These are phyloP conservation scores for Santalum album DNA, from an alignment of 164 flowering plant species.

Conservation along the genomic window DNA sequence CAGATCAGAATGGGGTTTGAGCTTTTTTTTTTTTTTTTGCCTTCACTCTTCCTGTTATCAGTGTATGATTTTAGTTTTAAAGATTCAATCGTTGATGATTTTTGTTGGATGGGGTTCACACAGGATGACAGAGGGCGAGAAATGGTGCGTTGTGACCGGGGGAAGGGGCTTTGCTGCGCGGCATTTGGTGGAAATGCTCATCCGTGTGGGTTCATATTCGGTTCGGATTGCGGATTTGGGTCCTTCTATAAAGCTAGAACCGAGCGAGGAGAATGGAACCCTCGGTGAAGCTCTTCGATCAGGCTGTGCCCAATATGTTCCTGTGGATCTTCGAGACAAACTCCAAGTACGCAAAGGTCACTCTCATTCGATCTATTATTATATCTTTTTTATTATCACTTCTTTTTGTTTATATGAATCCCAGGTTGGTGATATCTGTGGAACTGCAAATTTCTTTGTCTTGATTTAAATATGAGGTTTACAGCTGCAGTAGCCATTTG, in stretches of 20 bases:
- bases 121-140: constrained; percentile 35
- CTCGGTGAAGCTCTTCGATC: constrained; percentile 63
- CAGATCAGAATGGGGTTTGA: no score
- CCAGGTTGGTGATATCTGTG: neutral
- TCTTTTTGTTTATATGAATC: neutral
- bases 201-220: constrained; percentile 36
- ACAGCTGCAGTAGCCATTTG: no score
- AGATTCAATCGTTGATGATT: no score
- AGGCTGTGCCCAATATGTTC: constrained; percentile 63
- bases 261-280: constrained; percentile 50
- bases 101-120: neutral
- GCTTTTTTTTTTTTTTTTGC: no score
- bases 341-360: constrained; percentile 66
- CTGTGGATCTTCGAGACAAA: constrained; percentile 74
- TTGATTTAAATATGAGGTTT: no score
- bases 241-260: constrained; percentile 52
- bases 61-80: no score
- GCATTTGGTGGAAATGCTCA: constrained; percentile 85
- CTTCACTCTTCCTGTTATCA: no score
- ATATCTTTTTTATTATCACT: neutral
- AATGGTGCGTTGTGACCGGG: constrained; percentile 86
- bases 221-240: constrained; percentile 77
- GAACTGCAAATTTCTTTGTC: no score
- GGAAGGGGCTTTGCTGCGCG: constrained; percentile 94
- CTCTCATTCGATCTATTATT: neutral